These are phyloP conservation scores for Aspergillus neoniger DNA, from an alignment of 2,329 filamentous ascomycete species.

Conservation along the genomic window DNA sequence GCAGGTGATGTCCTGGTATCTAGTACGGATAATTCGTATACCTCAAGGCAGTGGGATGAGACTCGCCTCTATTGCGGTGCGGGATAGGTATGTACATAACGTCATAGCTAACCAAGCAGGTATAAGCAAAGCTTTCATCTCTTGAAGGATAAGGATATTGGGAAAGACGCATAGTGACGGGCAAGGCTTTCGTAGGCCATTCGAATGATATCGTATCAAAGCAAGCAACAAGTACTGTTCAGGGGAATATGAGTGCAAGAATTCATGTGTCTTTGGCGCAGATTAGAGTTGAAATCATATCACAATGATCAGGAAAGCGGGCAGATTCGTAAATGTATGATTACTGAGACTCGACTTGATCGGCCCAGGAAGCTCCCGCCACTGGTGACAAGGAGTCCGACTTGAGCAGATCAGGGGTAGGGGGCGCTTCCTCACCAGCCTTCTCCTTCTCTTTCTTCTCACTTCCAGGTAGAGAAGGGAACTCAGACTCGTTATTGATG, in stretches of 20 bases:
- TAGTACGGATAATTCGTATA: no score
- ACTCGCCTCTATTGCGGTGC: not conserved
- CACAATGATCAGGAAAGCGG: not conserved
- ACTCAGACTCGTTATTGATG: conserved; percentile 36
- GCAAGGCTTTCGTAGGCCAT: not conserved
- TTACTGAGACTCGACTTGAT: conserved; percentile 34
- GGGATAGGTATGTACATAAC: conserved; percentile 2
- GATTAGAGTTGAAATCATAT: not conserved
- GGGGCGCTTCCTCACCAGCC: not conserved
- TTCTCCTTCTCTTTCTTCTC: conserved; percentile 23
- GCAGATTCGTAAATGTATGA: not conserved
- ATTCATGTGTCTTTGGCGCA: not conserved
- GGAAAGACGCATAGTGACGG: not conserved
- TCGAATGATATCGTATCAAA: not conserved
- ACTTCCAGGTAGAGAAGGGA: conserved; percentile 38
- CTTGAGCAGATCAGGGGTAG: conserved; percentile 27
- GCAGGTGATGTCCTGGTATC: not conserved
- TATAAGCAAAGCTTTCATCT: not conserved
- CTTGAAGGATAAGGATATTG: not conserved
- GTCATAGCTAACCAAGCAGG: not conserved
- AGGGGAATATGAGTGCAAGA: conserved; percentile 6
- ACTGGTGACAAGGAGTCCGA: conserved; percentile 31
- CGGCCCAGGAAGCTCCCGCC: conserved; percentile 35
- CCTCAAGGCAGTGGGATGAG: not conserved
- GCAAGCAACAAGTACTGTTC: not conserved